Base-by-base conservation (phyloP, 805 yeast species). In the Saturnispora serradocipensis region DNA sequence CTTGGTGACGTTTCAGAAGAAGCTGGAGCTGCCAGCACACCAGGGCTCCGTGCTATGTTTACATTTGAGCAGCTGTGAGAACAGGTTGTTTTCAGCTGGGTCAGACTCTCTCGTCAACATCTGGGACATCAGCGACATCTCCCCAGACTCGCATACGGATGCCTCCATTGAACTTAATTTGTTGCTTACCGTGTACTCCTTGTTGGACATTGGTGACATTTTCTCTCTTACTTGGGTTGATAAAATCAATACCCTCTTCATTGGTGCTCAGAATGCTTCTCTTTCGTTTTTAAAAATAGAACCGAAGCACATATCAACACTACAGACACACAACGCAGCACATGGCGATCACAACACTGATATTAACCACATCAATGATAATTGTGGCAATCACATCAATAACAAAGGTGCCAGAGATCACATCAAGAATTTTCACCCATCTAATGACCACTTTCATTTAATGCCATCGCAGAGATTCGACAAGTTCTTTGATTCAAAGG, bases 241-340 rank as follows among this genome's bases (percentile, higher is more conserved):
- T 18, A 57, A 68, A 2, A 64, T 77, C 10, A 74, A 81, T 45
- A 79, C 87, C 0, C 71, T 91, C 4, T 87, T 82, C 55, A 77
- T 88, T 59, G 99, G 99, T 4, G 84, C 96, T 11, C 98, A 93
- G 65, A 91, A 90, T 63, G 97, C 98, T 3, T 78, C 90, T 1
- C 77, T 91, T 16, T 77, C 87, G 42, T 91, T 86, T 81, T 81
- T 87, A 52, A 75, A 75, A 44, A 59, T 74, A 46, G 57, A 56
- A n/a, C 50, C 53, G 4, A 3, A 10, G 13, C 42, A 38, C 13
- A 18, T 20, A 16, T 18, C 42, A 38, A 10, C 24, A 11, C 42
- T 7, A 18, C 42, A 4, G 11, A n/a, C 20, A 6, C 24, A 16
- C 22, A 18, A 7, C 13, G 5, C n/a, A 18, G 22, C 20, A 8